A percentile compares a stretch with the other conserved stretches of the same genome.
These are phyloP conservation scores for Penstemon newberryi DNA, from an alignment of 257 asterid species.

Conservation along the genomic window DNA sequence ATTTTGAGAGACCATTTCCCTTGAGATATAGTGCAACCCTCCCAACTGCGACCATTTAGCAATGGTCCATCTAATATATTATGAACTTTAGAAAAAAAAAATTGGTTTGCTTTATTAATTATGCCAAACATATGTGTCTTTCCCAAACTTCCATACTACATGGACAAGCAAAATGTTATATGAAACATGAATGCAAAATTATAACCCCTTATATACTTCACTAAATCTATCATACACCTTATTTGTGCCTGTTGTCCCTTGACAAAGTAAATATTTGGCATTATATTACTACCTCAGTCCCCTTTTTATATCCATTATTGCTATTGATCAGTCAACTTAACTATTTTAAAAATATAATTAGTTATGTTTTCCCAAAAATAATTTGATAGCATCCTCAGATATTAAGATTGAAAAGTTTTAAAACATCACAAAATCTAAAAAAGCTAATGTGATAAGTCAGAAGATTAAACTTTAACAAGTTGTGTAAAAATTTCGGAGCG, in stretches of 20 bases:
- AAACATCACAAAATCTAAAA: too few relatives aligned
- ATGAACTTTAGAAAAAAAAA: neutral
- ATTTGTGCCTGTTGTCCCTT: neutral
- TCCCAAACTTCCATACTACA: neutral
- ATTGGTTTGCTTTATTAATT: neutral
- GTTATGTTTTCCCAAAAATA: too few relatives aligned
- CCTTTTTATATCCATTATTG: too few relatives aligned
- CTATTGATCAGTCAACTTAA: too few relatives aligned
- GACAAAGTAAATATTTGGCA: neutral
- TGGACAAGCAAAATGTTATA: neutral
- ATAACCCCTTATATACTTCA: neutral
- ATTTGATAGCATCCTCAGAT: too few relatives aligned
- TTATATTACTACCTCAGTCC: neutral
- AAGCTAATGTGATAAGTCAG: too few relatives aligned
- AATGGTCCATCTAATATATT: too few relatives aligned
- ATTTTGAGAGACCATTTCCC: conserved; percentile 16
- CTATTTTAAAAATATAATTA: too few relatives aligned
- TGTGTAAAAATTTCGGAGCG: too few relatives aligned
- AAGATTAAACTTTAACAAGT: too few relatives aligned
- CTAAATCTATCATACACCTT: neutral
- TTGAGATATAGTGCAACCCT: neutral
- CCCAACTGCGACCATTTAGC: neutral
- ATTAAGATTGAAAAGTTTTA: too few relatives aligned
- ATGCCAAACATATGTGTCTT: neutral
- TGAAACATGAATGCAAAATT: neutral